Conservation (phyloP, 768 basidiomycete genomes). For the Phaeolepiota aurea region DNA sequence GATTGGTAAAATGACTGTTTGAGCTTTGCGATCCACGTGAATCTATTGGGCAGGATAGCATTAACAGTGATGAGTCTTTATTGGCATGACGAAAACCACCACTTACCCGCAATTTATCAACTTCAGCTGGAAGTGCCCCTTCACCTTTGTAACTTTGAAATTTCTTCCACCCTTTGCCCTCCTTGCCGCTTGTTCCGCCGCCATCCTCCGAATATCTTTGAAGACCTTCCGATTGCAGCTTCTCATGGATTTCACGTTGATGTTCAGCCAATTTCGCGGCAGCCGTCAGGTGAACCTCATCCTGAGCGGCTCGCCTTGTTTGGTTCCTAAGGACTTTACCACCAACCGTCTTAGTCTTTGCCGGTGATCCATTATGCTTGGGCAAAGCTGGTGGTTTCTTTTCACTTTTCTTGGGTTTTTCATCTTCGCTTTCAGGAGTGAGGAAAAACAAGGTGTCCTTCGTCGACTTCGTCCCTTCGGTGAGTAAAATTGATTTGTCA, state of each 20-base stretch:
- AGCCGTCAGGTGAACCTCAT: conserved; percentile 74
- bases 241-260: conserved; percentile 73
- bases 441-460: conserved; percentile 89
- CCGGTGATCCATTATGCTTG: conserved; percentile 57
- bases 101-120: conserved; percentile 71
- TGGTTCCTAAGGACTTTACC: conserved; percentile 88
- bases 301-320: conserved; percentile 79
- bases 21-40: conserved; percentile 82
- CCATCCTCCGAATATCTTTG: conserved; percentile 80
- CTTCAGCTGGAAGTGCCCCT: conserved; percentile 78
- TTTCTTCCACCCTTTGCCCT: conserved; percentile 90
- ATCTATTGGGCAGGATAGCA: conserved; percentile 44
- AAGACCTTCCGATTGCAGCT: conserved; percentile 72
- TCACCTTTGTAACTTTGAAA: conserved; percentile 98
- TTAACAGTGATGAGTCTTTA: background rate
- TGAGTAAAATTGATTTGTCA: conserved; percentile 60
- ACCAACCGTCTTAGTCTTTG: conserved; percentile 67
- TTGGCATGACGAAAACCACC: background rate
- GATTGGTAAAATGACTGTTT: conserved; percentile 86
- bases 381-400: conserved; percentile 45
- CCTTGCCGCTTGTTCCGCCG: conserved; percentile 64
- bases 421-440: conserved; percentile 52
- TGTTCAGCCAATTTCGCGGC: conserved; percentile 79
- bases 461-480: conserved; percentile 74
- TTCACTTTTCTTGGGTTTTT: conserved; percentile 44